Evolutionary conservation across 768 basidiomycete species (phyloP).

Genomic region (Mycena belliarum): DNA sequence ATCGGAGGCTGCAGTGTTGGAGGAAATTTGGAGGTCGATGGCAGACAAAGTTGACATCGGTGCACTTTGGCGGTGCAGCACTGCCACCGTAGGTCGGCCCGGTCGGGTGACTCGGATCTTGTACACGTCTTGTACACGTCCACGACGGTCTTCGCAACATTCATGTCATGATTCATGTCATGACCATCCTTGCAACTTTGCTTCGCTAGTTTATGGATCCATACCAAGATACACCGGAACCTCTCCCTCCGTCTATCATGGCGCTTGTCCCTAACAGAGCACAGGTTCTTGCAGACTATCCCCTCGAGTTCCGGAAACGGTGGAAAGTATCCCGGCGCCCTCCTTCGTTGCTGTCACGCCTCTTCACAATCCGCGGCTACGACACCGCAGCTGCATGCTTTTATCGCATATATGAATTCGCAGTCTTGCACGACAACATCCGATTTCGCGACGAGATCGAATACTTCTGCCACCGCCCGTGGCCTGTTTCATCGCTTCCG

Average conservation of each 20-base stretch:
- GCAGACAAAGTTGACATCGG: too few relatives aligned
- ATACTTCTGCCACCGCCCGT: constrained; percentile 30
- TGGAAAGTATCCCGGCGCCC: not conserved
- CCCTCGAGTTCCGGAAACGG: not conserved
- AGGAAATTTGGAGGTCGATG: too few relatives aligned
- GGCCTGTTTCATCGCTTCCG: constrained; percentile 9
- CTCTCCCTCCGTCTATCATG: not conserved
- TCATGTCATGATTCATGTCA: too few relatives aligned
- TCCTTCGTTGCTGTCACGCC: not conserved
- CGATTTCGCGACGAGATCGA: constrained; percentile 35
- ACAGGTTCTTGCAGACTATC: not conserved
- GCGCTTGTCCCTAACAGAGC: not conserved
- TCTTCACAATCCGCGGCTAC: constrained; percentile 18
- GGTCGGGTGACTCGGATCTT: too few relatives aligned
- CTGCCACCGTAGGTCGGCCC: too few relatives aligned
- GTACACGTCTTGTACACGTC: too few relatives aligned
- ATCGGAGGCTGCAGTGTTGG: too few relatives aligned
- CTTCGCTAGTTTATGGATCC: constrained; percentile 1
- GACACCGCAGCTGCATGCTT: constrained; percentile 29
- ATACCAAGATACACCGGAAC: not conserved
- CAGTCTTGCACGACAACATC: constrained; percentile 26
- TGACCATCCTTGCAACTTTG: not conserved
- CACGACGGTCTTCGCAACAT: too few relatives aligned
- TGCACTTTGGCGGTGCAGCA: too few relatives aligned
- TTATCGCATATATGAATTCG: constrained; percentile 35